phyloP scores from a whole-genome alignment of 2,329 filamentous ascomycete species.

The Fusarium graminum region DNA sequence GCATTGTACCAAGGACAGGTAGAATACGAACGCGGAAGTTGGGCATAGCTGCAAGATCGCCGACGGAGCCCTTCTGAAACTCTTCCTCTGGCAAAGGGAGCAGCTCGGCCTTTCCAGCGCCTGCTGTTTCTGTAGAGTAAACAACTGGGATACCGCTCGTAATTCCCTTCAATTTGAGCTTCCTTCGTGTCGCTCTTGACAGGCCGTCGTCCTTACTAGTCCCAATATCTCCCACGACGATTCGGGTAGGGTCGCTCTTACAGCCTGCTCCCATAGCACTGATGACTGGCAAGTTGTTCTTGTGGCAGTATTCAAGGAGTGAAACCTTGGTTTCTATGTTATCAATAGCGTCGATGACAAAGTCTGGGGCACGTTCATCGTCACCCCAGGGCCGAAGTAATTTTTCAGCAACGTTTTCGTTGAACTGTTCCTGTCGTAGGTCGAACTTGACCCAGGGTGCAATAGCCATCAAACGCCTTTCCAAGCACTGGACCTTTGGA shows the following conservation, averaged over 20 bases:
- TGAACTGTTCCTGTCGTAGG: conserved; percentile 85
- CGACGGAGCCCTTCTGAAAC: conserved; percentile 85
- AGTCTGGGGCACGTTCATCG: conserved; percentile 77
- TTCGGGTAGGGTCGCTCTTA: conserved; percentile 86
- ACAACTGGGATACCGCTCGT: conserved; percentile 90
- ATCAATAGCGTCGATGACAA: conserved; percentile 96
- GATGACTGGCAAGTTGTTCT: conserved; percentile 82
- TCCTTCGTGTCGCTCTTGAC: conserved; percentile 84
- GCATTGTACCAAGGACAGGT: conserved; percentile 96
- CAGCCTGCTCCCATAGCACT: conserved; percentile 97
- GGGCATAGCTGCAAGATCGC: conserved; percentile 87
- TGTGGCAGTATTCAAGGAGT: conserved; percentile 87
- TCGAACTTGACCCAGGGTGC: conserved; percentile 94
- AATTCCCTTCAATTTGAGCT: conserved; percentile 82
- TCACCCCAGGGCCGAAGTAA: conserved; percentile 76
- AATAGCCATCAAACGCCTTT: conserved; percentile 84
- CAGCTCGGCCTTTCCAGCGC: conserved; percentile 90
- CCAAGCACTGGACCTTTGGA: conserved; percentile 89
- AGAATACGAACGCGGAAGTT: conserved; percentile 96
- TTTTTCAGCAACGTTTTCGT: conserved; percentile 71
- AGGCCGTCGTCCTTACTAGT: conserved; percentile 88
- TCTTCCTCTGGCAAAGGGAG: conserved; percentile 90
- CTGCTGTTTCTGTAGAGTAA: conserved; percentile 90
- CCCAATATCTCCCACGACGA: conserved; percentile 93
- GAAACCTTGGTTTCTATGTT: conserved; percentile 98